Evolutionary conservation across 163 green algal species (phyloP).

Genomic region (Scenedesmus sp.): DNA sequence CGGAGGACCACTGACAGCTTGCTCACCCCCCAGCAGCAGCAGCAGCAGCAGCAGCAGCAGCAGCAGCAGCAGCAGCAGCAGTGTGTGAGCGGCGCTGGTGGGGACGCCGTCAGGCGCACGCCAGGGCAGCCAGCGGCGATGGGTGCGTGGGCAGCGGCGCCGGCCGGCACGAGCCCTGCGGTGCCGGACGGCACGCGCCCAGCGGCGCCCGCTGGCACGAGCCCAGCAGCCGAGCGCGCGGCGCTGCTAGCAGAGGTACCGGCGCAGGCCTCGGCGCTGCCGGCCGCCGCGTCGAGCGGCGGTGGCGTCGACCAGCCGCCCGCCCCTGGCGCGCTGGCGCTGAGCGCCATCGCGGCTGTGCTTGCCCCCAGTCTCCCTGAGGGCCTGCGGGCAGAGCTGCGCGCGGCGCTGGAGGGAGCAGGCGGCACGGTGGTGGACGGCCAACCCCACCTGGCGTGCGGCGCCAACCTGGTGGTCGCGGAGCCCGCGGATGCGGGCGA

Average conservation of each 20-base stretch:
- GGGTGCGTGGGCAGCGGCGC: neutral
- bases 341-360: neutral
- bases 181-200: too few relatives aligned
- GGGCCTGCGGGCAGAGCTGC: neutral
- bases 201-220: too few relatives aligned
- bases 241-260: too few relatives aligned
- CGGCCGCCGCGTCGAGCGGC: too few relatives aligned
- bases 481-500: conserved; percentile 14
- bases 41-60: neutral
- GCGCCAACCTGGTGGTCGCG: conserved; percentile 1
- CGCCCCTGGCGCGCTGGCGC: too few relatives aligned
- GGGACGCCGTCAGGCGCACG: too few relatives aligned
- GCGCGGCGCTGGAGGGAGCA: neutral
- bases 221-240: too few relatives aligned
- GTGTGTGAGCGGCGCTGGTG: neutral
- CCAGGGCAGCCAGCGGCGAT: neutral
- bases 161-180: too few relatives aligned
- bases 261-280: too few relatives aligned
- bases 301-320: too few relatives aligned
- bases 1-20: neutral
- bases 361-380: neutral
- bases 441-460: conserved; percentile 16
- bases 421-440: conserved; percentile 7
- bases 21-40: neutral
- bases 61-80: neutral